These are phyloP conservation scores for Pichia sp. DNA, from an alignment of 1,139 yeast species.

Conservation along the genomic window DNA sequence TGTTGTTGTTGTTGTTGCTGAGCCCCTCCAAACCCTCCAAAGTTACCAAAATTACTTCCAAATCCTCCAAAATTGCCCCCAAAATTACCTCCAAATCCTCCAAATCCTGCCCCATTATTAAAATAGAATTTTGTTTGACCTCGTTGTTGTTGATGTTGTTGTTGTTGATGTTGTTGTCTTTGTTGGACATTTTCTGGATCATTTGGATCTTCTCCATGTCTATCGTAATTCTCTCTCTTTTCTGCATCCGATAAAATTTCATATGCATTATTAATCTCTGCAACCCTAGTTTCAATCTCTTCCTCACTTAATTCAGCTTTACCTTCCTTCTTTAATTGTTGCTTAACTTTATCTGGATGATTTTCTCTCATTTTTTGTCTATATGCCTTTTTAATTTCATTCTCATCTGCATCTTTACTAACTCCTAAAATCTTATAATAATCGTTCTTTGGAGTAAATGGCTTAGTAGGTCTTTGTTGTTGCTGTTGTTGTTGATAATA, in stretches of 20 bases:
- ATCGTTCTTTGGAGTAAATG: constrained; percentile 47
- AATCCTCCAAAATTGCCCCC: constrained; percentile 6
- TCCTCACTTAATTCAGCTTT: constrained; percentile 50
- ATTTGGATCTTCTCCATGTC: constrained; percentile 50
- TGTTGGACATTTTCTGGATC: constrained; percentile 28
- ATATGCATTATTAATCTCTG: constrained; percentile 89
- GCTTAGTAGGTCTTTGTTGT: constrained; percentile 32
- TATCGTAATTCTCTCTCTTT: constrained; percentile 58
- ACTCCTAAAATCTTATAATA: constrained; percentile 78
- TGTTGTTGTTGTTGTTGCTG: too few species aligned
- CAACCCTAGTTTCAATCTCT: constrained; percentile 77
- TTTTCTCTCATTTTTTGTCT: constrained; percentile 69
- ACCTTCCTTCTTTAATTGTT: constrained; percentile 3
- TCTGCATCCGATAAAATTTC: constrained; percentile 72
- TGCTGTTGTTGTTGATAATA: constrained; percentile 42
- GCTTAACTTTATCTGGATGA: constrained; percentile 86
- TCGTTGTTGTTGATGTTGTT: constrained; percentile 1
- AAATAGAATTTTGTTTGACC: constrained; percentile 4
- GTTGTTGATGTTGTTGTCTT: constrained; percentile 19
- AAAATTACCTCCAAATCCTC: not conserved
- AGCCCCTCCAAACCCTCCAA: constrained; percentile 1
- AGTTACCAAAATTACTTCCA: not conserved
- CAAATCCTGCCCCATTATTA: constrained; percentile 3
- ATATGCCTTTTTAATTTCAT: constrained; percentile 76
- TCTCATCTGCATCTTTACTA: constrained; percentile 58